These are phyloP conservation scores for Sisymbrium irio DNA, from an alignment of 345 rosid species.

Conservation along the genomic window DNA sequence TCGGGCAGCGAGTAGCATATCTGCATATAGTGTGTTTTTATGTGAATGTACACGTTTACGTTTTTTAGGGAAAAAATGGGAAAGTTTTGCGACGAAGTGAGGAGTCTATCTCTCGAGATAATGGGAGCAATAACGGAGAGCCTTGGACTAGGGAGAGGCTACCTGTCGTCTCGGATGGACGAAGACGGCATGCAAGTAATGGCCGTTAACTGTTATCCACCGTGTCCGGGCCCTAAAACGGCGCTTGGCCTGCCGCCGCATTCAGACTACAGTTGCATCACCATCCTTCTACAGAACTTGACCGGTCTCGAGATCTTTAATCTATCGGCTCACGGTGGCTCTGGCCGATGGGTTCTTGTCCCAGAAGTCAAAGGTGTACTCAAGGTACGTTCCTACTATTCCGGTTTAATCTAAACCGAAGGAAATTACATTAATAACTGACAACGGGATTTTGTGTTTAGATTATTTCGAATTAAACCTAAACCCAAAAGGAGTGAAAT, in stretches of 20 bases:
- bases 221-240: constrained; percentile 48
- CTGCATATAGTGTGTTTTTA: background rate
- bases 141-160: constrained; percentile 47
- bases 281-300: constrained; percentile 52
- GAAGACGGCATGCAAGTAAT: constrained; percentile 60
- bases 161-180: constrained; percentile 38
- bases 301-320: constrained; percentile 57
- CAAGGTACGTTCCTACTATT: constrained; percentile 25
- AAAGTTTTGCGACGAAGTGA: constrained; percentile 39
- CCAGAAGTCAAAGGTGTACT: constrained; percentile 52
- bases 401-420: background rate
- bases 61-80: constrained; percentile 56
- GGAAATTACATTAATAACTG: background rate
- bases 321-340: constrained; percentile 16
- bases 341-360: constrained; percentile 44
- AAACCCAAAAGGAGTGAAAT: background rate
- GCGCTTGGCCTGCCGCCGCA: constrained; percentile 62
- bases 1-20: background rate
- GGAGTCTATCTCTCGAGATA: constrained; percentile 43
- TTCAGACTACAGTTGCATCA: constrained; percentile 61
- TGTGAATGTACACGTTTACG: background rate
- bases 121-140: constrained; percentile 51
- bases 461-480: background rate
- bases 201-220: constrained; percentile 59
- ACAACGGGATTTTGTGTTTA: background rate